These are phyloP conservation scores for Bryoerythrophyllum caledonicum DNA, from an alignment of 225 moss, liverwort and hornwort genomes.

Conservation along the genomic window DNA sequence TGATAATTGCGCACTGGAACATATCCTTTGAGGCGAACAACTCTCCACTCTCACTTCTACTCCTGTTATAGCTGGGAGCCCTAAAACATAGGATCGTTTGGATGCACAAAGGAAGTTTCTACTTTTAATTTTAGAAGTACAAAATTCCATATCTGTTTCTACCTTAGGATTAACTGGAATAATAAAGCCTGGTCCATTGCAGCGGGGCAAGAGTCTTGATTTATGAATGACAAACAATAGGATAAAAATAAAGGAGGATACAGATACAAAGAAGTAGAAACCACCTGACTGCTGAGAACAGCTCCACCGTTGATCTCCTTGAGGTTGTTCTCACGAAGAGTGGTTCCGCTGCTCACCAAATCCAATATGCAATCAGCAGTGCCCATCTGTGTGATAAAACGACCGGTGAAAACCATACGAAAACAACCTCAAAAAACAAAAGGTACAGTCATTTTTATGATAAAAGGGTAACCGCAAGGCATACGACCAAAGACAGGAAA, in stretches of 20 bases:
- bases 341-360: slow-evolving; percentile 90
- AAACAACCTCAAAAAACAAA: background rate
- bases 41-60: no score
- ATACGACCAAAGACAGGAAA: background rate
- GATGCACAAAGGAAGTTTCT: no score
- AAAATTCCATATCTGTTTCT: no score
- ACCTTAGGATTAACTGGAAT: no score
- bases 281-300: slow-evolving; percentile 69
- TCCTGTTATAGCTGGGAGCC: no score
- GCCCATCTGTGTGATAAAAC: slow-evolving; percentile 59
- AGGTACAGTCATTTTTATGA: background rate
- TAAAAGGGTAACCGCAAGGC: slow-evolving; percentile 8
- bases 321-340: slow-evolving; percentile 81
- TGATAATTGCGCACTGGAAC: no score
- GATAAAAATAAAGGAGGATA: background rate
- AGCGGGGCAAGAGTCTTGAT: no score
- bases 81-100: no score
- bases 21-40: no score
- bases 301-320: slow-evolving; percentile 73
- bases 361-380: slow-evolving; percentile 90
- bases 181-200: no score
- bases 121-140: no score
- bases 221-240: no score
- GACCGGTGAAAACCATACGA: background rate
- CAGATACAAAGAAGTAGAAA: background rate